Evolutionary conservation across 1,284 basidiomycete genomes (phyloP), one percentile per base, ranked within the genome.

Genomic region (Ustilago lituana): DNA sequence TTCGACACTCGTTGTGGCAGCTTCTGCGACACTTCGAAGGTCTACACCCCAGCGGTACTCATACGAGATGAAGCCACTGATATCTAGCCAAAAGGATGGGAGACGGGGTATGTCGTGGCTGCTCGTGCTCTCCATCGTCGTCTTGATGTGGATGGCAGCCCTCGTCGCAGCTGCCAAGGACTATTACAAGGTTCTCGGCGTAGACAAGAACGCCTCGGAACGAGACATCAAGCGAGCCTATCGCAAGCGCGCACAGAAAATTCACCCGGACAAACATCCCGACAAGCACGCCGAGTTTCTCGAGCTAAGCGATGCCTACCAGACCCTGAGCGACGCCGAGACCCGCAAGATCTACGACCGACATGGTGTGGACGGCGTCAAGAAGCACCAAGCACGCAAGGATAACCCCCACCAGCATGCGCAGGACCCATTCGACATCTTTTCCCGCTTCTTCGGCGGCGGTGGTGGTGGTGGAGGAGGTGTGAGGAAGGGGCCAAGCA

Each of bases 301-400:
- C 82, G 85, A 83, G 88, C 62, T 82, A 23, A 76, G 74, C 32
- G 80, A 82, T 33, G 80, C 80, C 10, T 82, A 82, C 41, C 79
- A 82, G 55, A 63, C 69, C 9, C 66, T 82, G 11, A 71, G 68
- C 29, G 80, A 82, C 31, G 49, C 71, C 0, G 75, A 81, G 47
- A 58, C 68, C 20, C 67, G 79, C 48, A 68, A 68, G 49, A 73
- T 81, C 33, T 82, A 82, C 67, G 79, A 82, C 51, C 52, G 69
- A 2, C 67, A 75, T 33, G 80, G 80, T 1, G 75, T 72, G 3
- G 80, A 81, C 4, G 79, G 78, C 0, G 78, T 79, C n/a, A 75
- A 80, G 62, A 66, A 77, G 60, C 79, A 78, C 29, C 78, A 78
- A 38, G 57, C 74, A 3, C 49, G 53, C 4, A 74, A 72, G 37